Evolutionary conservation across 495 filamentous ascomycete species (phyloP).

Genomic region (Pyrenula massariospora): DNA sequence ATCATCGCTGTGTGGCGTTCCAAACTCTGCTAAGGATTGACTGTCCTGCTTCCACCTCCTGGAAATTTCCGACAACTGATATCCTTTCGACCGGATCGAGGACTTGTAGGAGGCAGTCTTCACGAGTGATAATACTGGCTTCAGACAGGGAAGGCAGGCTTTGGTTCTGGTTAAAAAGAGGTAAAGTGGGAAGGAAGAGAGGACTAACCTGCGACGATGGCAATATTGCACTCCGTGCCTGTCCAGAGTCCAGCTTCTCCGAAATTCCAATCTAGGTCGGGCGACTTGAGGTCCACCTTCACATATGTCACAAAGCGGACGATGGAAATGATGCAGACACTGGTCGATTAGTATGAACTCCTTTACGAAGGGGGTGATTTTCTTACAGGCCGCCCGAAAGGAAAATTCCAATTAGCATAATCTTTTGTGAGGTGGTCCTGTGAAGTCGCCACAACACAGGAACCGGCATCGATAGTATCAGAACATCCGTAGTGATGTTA

Average conservation of each 20-base stretch:
- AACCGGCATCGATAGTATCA: background rate
- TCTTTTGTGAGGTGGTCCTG: background rate
- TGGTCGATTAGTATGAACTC: background rate
- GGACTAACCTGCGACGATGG: conserved; percentile 1
- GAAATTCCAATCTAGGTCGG: conserved; percentile 2
- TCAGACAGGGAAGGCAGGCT: conserved; percentile 3
- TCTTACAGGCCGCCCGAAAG: background rate
- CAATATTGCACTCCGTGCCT: conserved; percentile 1
- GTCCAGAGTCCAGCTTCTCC: background rate
- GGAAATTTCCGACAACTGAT: too few relatives aligned
- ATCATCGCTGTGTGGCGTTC: too few relatives aligned
- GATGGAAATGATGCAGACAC: background rate
- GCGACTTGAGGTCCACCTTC: background rate
- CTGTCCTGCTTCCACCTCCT: too few relatives aligned
- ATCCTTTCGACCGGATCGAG: too few relatives aligned
- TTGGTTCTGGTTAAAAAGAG: background rate
- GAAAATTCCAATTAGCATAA: background rate
- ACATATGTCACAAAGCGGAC: background rate
- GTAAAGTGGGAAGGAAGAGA: background rate
- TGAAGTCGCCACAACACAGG: background rate
- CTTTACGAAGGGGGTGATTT: background rate
- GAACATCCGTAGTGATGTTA: background rate
- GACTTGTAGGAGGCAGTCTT: too few relatives aligned
- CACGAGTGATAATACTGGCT: conserved; percentile 1
- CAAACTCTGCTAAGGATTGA: too few relatives aligned